Base-by-base conservation (phyloP, 805 yeast species). In the Saturnispora gosingensis region DNA sequence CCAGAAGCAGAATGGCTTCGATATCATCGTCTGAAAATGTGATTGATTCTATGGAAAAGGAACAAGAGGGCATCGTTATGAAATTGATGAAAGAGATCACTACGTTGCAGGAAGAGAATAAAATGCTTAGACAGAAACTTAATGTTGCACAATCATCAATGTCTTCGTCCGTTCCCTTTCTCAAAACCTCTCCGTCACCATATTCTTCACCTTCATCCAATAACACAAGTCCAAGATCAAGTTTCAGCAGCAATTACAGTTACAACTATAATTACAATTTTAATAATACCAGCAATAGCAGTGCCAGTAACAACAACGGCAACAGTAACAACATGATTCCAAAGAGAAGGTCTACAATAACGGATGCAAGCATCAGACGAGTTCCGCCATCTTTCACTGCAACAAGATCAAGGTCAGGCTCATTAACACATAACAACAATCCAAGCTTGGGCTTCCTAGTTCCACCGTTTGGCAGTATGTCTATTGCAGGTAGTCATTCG, bases 1-100 rank as follows among this genome's bases (percentile, higher is more conserved):
- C 16, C 5, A 27, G 13, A 22, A 27, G 44, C 25, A 24, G 30
- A 15, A 2, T 40, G n/a, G 28, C 30, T 13, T 22, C 30, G 15
- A 15, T 22, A 5, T 40, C 44, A 5, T 24, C 30, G 13, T 24
- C 44, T 8, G 82, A 75, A 28, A 76, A 78, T 54, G 70, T 78
- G 18, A 73, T 80, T 38, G 82, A 80, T 60, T 61, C 73, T 35
- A 78, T 84, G 81, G 90, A 84, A 59, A 72, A 81, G 49, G 88
- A 84, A 65, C 89, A 84, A 62, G 90, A 84, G 60, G 87, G 85
- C 2, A 81, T 83, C 24, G 89, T 83, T 18, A 67, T 83, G 60
- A 77, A 75, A 62, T 67, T 83, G 42, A 82, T 82, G 79, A 74
- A 76, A 50, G 88, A 83, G 61, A 82, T 84, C 35, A 71, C 70